A percentile compares a stretch with the other conserved stretches of the same genome.
Evolutionary conservation across 352 stramenopile species (phyloP).

Genomic region (Thraustochytrium sp.): DNA sequence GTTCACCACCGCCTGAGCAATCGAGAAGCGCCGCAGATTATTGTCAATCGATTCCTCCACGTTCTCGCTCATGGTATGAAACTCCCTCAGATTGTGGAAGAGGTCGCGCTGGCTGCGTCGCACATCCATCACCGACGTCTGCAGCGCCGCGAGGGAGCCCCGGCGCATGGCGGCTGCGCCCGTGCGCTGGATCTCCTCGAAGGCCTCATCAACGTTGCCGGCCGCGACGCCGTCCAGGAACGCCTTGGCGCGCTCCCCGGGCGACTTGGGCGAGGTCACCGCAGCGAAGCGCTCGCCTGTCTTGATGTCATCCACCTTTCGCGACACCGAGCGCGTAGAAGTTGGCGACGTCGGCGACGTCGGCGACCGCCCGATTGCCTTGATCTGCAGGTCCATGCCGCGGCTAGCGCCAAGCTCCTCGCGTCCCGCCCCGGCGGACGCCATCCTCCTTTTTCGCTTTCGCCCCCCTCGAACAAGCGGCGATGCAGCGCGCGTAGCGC

Average conservation of each 20-base stretch:
- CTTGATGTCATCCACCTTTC: no score
- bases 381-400: no score
- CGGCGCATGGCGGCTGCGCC: not conserved
- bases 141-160: not conserved
- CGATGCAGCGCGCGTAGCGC: no score
- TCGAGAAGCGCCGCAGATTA: not conserved
- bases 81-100: not conserved
- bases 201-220: not conserved
- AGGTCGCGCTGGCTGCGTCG: not conserved
- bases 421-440: no score
- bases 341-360: no score
- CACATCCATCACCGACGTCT: not conserved
- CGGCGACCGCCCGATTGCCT: no score
- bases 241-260: not conserved
- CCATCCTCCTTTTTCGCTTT: no score
- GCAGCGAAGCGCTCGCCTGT: no score
- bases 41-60: conserved; percentile 25
- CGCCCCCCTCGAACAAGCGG: no score
- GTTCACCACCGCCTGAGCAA: not conserved
- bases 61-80: not conserved
- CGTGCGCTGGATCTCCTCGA: not conserved
- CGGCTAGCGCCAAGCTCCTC: no score
- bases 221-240: not conserved
- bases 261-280: not conserved
- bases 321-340: no score